Percentiles rank a stretch among this genome's conserved stretches.
Conservation (phyloP, 257 asterid genomes). For the Scutellaria barbata region DNA sequence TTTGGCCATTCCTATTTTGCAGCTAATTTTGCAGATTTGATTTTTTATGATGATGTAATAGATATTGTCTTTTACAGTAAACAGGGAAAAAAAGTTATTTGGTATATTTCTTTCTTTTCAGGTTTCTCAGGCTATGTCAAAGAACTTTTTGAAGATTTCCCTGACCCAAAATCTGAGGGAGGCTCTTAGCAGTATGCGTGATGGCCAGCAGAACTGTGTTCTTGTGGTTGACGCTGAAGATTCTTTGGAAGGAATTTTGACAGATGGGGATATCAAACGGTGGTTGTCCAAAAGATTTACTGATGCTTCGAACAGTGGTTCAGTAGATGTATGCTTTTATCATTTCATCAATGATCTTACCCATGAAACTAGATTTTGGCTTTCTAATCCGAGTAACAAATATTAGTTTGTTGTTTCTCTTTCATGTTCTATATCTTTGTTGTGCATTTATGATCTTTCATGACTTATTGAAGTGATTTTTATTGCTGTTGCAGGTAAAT, state of each 20-base stretch:
- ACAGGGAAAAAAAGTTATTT: not conserved
- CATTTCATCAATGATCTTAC: conserved; percentile 9
- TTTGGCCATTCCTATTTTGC: conserved; percentile 14
- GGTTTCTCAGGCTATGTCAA: conserved; percentile 91
- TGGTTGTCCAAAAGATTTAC: conserved; percentile 51
- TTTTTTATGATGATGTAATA: not conserved
- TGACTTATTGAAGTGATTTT: conserved; percentile 5
- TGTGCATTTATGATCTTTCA: conserved; percentile 1
- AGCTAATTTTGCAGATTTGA: conserved; percentile 24
- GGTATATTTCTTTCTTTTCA: conserved; percentile 42
- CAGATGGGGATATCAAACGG: conserved; percentile 78
- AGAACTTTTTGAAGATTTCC: conserved; percentile 61
- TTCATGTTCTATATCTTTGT: conserved; percentile 21
- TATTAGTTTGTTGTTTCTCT: conserved; percentile 26
- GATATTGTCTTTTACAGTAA: conserved; percentile 10
- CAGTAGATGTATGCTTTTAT: conserved; percentile 59
- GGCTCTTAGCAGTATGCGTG: conserved; percentile 70
- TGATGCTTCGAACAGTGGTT: conserved; percentile 54
- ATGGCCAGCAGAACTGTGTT: conserved; percentile 70
- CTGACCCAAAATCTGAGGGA: conserved; percentile 70
- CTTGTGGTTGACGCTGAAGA: conserved; percentile 75
- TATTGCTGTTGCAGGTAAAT: conserved; percentile 55
- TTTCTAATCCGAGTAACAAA: conserved; percentile 8
- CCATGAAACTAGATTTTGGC: not conserved
- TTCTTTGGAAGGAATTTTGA: conserved; percentile 82